Evolutionary conservation across 805 yeast genomes (phyloP).

Genomic region (Cyberlindnera samutprakarnensis): DNA sequence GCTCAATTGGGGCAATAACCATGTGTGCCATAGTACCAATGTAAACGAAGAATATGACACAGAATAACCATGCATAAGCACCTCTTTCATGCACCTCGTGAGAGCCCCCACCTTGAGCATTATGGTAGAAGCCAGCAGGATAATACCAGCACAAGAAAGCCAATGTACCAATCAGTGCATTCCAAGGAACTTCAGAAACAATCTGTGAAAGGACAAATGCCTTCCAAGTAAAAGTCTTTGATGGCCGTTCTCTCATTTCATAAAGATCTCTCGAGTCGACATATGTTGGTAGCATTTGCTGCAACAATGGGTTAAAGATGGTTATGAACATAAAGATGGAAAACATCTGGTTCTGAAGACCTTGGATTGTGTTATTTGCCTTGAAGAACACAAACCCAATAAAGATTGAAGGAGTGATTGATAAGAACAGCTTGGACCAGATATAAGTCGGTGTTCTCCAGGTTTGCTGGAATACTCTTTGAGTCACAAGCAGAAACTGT

Average conservation of each 20-base stretch:
- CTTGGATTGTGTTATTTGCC: constrained; percentile 54
- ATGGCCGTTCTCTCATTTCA: constrained; percentile 68
- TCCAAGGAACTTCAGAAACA: constrained; percentile 62
- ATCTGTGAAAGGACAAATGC: constrained; percentile 57
- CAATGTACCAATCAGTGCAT: constrained; percentile 52
- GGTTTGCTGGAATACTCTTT: constrained; percentile 54
- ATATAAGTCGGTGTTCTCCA: constrained; percentile 61
- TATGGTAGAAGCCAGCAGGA: constrained; percentile 48
- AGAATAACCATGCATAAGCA: constrained; percentile 31
- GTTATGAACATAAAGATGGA: constrained; percentile 62
- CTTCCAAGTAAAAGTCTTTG: constrained; percentile 62
- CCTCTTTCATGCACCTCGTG: constrained; percentile 8
- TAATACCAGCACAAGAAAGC: constrained; percentile 60
- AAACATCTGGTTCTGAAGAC: constrained; percentile 79
- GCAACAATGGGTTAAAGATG: constrained; percentile 46
- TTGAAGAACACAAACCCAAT: constrained; percentile 72
- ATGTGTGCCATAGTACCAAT: constrained; percentile 52
- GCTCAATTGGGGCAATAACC: constrained; percentile 50
- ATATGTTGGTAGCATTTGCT: constrained; percentile 58
- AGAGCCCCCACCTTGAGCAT: constrained; percentile 4
- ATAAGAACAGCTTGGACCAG: constrained; percentile 52
- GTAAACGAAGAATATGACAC: constrained; percentile 43
- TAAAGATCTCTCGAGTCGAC: constrained; percentile 56
- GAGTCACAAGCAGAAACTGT: constrained; percentile 40
- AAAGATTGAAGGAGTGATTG: constrained; percentile 50